Percentiles rank a stretch among this genome's conserved stretches.
These are phyloP conservation scores for Lithocarpus polystachyus DNA, from an alignment of 306 rosid genomes.

Conservation along the genomic window DNA sequence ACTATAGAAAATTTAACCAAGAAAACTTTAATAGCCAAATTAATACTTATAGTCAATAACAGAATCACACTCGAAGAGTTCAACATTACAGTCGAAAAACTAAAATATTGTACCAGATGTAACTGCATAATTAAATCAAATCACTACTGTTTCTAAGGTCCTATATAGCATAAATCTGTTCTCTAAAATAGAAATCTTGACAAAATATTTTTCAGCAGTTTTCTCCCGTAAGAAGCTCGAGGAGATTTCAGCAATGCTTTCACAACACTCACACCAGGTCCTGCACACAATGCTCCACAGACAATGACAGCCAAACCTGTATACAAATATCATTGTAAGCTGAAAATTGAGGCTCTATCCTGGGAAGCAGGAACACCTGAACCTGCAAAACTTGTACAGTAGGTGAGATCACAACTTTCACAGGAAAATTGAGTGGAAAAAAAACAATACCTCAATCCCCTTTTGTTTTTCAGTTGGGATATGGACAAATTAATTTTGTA, in stretches of 20 bases:
- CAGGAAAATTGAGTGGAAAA: background rate
- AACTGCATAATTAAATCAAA: background rate
- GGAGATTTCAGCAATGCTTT: constrained; percentile 14
- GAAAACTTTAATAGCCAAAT: background rate
- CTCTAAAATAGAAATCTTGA: background rate
- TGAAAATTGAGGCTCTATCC: constrained; percentile 24
- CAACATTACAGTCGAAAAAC: background rate
- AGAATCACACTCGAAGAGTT: background rate
- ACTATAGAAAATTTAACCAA: background rate
- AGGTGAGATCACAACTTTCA: constrained; percentile 32
- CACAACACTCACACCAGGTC: constrained; percentile 18
- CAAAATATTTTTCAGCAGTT: background rate
- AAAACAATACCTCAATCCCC: background rate
- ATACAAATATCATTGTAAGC: constrained; percentile 31
- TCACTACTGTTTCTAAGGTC: constrained; percentile 1
- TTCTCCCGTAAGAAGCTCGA: constrained; percentile 7
- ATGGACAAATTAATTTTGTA: background rate
- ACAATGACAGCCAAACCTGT: constrained; percentile 39
- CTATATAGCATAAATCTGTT: background rate
- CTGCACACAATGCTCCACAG: constrained; percentile 23
- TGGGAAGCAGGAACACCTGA: constrained; percentile 34
- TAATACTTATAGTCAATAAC: background rate
- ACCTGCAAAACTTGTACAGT: constrained; percentile 34
- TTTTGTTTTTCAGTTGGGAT: background rate
- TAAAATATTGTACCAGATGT: background rate